Percentiles rank a stretch among this genome's conserved stretches.
These are phyloP conservation scores for Candida corydali DNA, from an alignment of 805 yeast species.

Conservation along the genomic window DNA sequence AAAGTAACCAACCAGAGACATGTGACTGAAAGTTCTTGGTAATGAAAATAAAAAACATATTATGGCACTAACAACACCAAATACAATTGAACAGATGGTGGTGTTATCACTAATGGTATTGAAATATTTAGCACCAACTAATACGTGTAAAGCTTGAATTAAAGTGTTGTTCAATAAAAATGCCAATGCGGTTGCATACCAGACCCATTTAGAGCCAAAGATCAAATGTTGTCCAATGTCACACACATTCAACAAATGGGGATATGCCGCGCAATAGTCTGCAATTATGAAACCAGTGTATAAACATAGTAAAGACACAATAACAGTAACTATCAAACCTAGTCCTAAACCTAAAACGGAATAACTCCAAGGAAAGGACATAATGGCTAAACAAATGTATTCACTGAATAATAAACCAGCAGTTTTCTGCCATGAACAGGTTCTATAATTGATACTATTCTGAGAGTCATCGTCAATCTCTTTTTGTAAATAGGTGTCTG, in stretches of 20 bases:
- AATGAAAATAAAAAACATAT: constrained; percentile 49
- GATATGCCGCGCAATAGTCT: constrained; percentile 52
- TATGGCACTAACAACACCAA: constrained; percentile 45
- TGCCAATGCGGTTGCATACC: constrained; percentile 55
- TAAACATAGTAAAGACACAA: constrained; percentile 46
- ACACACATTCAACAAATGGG: constrained; percentile 49
- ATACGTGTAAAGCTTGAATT: constrained; percentile 56
- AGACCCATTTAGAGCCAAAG: constrained; percentile 47
- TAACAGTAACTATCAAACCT: constrained; percentile 51
- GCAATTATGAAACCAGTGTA: constrained; percentile 55
- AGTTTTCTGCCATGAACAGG: constrained; percentile 56
- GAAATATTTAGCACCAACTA: constrained; percentile 57
- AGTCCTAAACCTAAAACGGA: constrained; percentile 57
- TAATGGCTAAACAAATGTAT: constrained; percentile 57
- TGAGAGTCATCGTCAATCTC: constrained; percentile 12
- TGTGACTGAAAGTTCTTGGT: constrained; percentile 52
- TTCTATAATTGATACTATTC: constrained; percentile 41
- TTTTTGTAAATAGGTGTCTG: constrained; percentile 13
- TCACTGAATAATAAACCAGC: constrained; percentile 59
- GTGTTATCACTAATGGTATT: constrained; percentile 49
- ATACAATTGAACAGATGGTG: constrained; percentile 49
- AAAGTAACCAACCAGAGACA: constrained; percentile 49
- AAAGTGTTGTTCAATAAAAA: constrained; percentile 53
- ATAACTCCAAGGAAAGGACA: constrained; percentile 67
- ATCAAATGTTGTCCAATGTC: constrained; percentile 58